Conservation (phyloP, 2,329 filamentous ascomycete species). For the Aspergillus candidus region DNA sequence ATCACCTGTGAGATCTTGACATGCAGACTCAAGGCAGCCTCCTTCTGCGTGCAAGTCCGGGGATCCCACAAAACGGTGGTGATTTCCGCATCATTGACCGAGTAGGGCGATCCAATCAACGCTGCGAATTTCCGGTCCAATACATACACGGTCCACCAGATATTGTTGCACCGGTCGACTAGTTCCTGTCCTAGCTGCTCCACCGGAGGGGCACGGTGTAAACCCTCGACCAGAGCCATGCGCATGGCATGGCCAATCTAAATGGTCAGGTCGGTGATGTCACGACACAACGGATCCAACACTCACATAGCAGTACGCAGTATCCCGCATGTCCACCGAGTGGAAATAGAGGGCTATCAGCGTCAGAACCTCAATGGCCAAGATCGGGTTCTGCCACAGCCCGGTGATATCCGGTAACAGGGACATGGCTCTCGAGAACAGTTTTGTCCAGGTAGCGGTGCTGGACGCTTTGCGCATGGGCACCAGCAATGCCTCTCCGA, state of each 20-base stretch:
- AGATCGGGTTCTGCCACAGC: slow-evolving; percentile 37
- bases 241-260: slow-evolving; percentile 53
- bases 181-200: slow-evolving; percentile 40
- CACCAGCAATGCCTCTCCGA: slow-evolving; percentile 47
- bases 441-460: slow-evolving; percentile 40
- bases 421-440: slow-evolving; percentile 40
- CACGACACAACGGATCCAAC: background rate
- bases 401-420: slow-evolving; percentile 36
- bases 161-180: slow-evolving; percentile 46
- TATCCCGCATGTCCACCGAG: slow-evolving; percentile 45
- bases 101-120: slow-evolving; percentile 48
- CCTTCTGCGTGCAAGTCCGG: slow-evolving; percentile 26
- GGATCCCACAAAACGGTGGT: slow-evolving; percentile 40
- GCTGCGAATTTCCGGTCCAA: slow-evolving; percentile 51
- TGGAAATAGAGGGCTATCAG: slow-evolving; percentile 48
- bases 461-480: slow-evolving; percentile 28
- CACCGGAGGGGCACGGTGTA: slow-evolving; percentile 49
- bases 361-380: slow-evolving; percentile 44
- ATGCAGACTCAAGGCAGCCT: slow-evolving; percentile 34
- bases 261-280: background rate
- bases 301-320: slow-evolving; percentile 46
- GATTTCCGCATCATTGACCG: slow-evolving; percentile 47
- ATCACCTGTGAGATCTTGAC: slow-evolving; percentile 37
- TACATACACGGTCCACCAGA: slow-evolving; percentile 54
- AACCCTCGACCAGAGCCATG: slow-evolving; percentile 46